A percentile compares a stretch with the other conserved stretches of the same genome.
These are phyloP conservation scores for Neurospora intermedia DNA, from an alignment of 495 filamentous ascomycete genomes.

Conservation along the genomic window DNA sequence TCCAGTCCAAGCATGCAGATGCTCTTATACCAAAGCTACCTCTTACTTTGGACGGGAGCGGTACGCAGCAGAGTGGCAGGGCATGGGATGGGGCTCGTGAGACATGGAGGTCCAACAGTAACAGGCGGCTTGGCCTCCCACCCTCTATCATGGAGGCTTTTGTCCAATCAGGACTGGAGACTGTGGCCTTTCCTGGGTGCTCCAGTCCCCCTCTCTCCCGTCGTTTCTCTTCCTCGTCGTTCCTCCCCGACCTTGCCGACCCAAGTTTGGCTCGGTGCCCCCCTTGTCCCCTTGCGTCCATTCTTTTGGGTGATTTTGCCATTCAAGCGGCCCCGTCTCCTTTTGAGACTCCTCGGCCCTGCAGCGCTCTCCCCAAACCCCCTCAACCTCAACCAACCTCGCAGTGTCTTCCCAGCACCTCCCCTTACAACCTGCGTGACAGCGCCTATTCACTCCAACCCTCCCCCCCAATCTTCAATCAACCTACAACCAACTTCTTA, in stretches of 20 bases:
- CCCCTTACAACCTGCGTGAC: constrained; percentile 26
- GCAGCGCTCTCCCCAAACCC: constrained; percentile 14
- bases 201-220: constrained; percentile 3
- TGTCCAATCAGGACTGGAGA: constrained; percentile 11
- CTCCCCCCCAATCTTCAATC: constrained; percentile 7
- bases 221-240: constrained; percentile 1
- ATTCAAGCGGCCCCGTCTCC: not conserved
- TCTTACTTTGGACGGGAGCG: too few relatives aligned
- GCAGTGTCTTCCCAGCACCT: constrained; percentile 4
- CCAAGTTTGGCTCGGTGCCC: not conserved
- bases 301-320: constrained; percentile 7
- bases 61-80: not conserved
- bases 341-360: not conserved
- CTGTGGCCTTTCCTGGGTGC: not conserved
- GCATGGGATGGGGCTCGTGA: not conserved
- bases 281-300: constrained; percentile 21
- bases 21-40: not conserved
- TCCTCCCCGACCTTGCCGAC: constrained; percentile 6
- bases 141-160: constrained; percentile 1
- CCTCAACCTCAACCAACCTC: constrained; percentile 19
- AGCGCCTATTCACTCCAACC: constrained; percentile 16
- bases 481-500: constrained; percentile 17
- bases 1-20: not conserved
- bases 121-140: not conserved
- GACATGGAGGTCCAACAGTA: not conserved